Evolutionary conservation across 176 grass and related monocot genomes (phyloP).

Genomic region (Avena insularis): DNA sequence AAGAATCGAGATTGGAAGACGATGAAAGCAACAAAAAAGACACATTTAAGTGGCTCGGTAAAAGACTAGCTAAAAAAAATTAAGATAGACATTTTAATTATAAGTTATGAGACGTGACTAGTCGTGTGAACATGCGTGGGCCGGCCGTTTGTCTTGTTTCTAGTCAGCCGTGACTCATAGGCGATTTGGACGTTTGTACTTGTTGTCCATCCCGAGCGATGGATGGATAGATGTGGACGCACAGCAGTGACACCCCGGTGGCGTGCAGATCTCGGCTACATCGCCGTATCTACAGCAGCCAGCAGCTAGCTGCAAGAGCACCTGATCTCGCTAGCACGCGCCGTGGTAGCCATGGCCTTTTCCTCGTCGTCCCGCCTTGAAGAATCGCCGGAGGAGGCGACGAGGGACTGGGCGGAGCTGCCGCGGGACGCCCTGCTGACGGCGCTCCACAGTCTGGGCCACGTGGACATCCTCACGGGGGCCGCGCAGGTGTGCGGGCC

Average conservation of each 20-base stretch:
- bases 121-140: background rate
- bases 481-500: background rate
- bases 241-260: no score
- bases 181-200: background rate
- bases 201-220: background rate
- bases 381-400: background rate
- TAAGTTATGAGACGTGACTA: no score
- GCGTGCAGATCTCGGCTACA: background rate
- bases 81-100: no score
- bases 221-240: background rate
- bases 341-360: background rate
- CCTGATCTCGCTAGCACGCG: no score
- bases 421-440: conserved; percentile 13
- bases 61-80: no score
- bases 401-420: conserved; percentile 14
- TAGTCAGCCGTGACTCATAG: background rate
- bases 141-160: background rate
- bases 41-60: no score
- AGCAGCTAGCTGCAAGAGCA: no score
- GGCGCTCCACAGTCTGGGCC: background rate
- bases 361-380: background rate
- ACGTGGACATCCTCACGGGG: background rate
- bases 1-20: no score
- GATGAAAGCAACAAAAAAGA: no score
- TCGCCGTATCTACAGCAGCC: background rate